Evolutionary conservation across 805 yeast species (phyloP), one percentile per base, ranked within the genome.

Genomic region (Torulaspora maleeae): DNA sequence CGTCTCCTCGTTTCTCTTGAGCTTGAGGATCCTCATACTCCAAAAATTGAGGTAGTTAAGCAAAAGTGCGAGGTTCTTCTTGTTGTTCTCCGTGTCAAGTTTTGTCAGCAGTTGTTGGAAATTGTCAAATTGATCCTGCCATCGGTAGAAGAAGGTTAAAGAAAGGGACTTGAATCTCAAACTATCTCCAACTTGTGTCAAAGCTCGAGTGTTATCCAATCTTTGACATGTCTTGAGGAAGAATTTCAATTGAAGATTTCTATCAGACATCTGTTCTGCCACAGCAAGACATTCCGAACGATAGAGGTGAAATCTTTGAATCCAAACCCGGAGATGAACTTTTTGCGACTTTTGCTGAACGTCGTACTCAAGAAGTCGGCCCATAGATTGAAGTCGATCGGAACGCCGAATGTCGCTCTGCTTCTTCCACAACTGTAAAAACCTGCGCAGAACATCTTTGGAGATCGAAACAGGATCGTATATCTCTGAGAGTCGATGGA

Each of bases 1-100:
- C 1, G 61, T 56, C 44, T 66, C 71, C 22, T 64, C 57, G 45
- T 69, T 69, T 44, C 70, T 61, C 28, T 58, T 56, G 2, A 55
- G 48, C 47, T 68, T 69, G 45, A 70, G 49, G 25, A 56, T 48
- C 37, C 58, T 55, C 48, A 69, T 50, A 20, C 63, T 62, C 73
- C 74, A 70, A 5, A 44, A 10, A 36, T 66, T 68, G 48, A 67
- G 41, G 42, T 51, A 53, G 36, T 55, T 56, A 22, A 61, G 40
- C 4, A 64, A 36, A 7, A 55, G 19, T 15, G 49, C 47, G 16
- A 62, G 38, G 17, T 62, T 56, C 7, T 36, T 35, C 27, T 61
- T 64, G 38, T 63, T 60, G 2, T 48, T 29, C 20, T 52, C 45
- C 10, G 55, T 59, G n/a, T 48, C 39, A n/a, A 57, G 37, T 13